Evolutionary conservation across 2,329 filamentous ascomycete genomes (phyloP).

Genomic region (Nigrospora sphaerica): DNA sequence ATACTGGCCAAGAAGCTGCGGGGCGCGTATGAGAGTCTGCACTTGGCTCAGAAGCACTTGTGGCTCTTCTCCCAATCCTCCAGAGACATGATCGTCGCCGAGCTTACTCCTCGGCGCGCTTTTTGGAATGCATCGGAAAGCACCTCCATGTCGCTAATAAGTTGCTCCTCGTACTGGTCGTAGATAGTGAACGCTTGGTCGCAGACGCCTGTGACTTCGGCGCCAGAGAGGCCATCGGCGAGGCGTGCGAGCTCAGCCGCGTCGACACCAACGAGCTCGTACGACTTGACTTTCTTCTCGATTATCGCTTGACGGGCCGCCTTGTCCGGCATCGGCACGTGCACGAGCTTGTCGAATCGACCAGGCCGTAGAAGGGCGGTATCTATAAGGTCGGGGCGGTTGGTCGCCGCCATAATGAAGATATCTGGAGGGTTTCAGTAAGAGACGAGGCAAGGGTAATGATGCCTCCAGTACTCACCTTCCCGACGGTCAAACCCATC

Average conservation of each 20-base stretch:
- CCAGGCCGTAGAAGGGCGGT: slow-evolving; percentile 79
- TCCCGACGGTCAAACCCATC: slow-evolving; percentile 69
- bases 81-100: too few species aligned
- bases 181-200: slow-evolving; percentile 33
- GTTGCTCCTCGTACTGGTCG: slow-evolving; percentile 11
- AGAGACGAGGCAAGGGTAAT: too few species aligned
- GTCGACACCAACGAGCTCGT: slow-evolving; percentile 60
- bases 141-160: slow-evolving; percentile 20
- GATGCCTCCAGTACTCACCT: too few species aligned
- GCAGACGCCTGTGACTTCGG: slow-evolving; percentile 62
- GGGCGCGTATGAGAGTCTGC: too few species aligned
- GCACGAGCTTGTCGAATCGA: slow-evolving; percentile 76
- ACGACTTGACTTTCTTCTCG: slow-evolving; percentile 54
- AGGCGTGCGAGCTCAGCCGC: slow-evolving; percentile 52
- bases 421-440: slow-evolving; percentile 60
- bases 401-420: slow-evolving; percentile 84
- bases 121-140: slow-evolving; percentile 2
- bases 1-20: too few species aligned
- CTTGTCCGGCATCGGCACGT: slow-evolving; percentile 73
- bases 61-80: too few species aligned
- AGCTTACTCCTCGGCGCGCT: too few species aligned
- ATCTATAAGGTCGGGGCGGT: slow-evolving; percentile 80
- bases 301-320: slow-evolving; percentile 73
- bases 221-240: slow-evolving; percentile 77
- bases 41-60: too few species aligned